These are phyloP conservation scores for Aspergillus awamori DNA, from an alignment of 2,329 filamentous ascomycete genomes.

Conservation along the genomic window DNA sequence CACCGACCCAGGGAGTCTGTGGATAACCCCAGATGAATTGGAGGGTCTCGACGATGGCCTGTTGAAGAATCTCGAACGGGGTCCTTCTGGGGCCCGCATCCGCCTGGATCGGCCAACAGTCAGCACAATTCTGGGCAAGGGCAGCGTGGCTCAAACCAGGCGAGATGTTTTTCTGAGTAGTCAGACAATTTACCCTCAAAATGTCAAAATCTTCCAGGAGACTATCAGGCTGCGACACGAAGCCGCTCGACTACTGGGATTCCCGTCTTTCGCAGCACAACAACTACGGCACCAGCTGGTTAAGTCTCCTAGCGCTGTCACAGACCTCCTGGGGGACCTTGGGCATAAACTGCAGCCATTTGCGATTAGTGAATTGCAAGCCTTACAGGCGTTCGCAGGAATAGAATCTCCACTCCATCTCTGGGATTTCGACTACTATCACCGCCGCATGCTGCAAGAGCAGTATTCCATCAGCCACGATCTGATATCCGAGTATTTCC, in stretches of 20 bases:
- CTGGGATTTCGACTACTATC: conserved; percentile 9
- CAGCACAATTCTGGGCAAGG: neutral
- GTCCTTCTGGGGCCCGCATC: neutral
- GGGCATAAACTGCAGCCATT: neutral
- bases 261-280: neutral
- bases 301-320: neutral
- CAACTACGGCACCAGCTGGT: conserved; percentile 4
- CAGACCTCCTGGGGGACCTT: neutral
- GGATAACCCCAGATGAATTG: neutral
- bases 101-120: neutral
- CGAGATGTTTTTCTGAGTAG: neutral
- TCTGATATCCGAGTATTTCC: conserved; percentile 2
- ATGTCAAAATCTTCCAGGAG: conserved; percentile 1
- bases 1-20: neutral
- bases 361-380: neutral
- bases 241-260: neutral
- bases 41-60: neutral
- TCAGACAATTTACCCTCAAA: neutral
- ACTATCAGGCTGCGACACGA: neutral
- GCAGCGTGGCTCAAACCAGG: neutral
- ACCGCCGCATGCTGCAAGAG: conserved; percentile 1
- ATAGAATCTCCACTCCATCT: neutral
- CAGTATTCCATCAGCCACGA: conserved; percentile 3
- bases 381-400: neutral
- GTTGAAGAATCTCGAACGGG: neutral